A percentile compares a stretch with the other conserved stretches of the same genome.
Conservation (phyloP, 805 yeast species). For the Priceomyces castillae region DNA sequence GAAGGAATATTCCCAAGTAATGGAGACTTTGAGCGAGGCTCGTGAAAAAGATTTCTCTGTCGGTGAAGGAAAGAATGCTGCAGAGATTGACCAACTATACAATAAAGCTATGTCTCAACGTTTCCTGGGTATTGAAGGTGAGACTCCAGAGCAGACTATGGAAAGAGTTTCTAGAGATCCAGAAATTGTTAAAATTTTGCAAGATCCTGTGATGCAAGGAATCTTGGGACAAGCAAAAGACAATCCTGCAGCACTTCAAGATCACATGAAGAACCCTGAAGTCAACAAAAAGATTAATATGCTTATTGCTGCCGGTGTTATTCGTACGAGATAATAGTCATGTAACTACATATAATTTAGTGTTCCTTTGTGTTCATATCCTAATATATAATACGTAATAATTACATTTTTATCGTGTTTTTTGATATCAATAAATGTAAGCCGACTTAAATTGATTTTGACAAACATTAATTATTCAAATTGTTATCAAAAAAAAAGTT, state of each 20-base stretch:
- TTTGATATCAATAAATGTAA: no score
- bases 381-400: not conserved
- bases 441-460: no score
- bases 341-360: not conserved
- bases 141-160: conserved; percentile 91
- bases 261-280: conserved; percentile 96
- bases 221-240: conserved; percentile 90
- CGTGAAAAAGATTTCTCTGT: conserved; percentile 68
- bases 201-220: conserved; percentile 95
- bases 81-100: conserved; percentile 80
- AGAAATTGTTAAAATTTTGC: conserved; percentile 84
- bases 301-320: conserved; percentile 94
- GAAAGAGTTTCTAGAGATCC: conserved; percentile 90
- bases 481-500: conserved; percentile 40
- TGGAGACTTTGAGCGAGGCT: conserved; percentile 79
- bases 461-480: conserved; percentile 16
- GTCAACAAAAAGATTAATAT: conserved; percentile 83
- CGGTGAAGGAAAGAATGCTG: conserved; percentile 52
- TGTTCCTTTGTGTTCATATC: conserved; percentile 5
- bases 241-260: conserved; percentile 95
- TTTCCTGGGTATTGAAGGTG: conserved; percentile 79
- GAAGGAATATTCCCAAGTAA: conserved; percentile 78
- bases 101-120: conserved; percentile 76
- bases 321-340: conserved; percentile 65
- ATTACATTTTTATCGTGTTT: not conserved